Evolutionary conservation across 495 filamentous ascomycete species (phyloP), one percentile per base, ranked within the genome.

Genomic region (Trichoderma orchidacearum): DNA sequence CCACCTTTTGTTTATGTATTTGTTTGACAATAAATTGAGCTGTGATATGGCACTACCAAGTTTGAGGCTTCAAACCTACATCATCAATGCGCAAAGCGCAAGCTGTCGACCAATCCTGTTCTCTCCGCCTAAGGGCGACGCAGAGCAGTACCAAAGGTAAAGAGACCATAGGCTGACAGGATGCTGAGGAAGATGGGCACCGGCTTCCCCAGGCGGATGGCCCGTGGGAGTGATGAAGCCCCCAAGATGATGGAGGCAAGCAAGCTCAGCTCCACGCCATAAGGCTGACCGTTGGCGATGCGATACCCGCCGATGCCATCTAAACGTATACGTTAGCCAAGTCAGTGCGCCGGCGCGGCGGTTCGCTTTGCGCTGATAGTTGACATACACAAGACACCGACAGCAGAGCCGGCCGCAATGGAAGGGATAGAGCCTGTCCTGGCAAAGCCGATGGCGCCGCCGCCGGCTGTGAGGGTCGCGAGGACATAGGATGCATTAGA

Each of bases 351-450:
- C 15, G 12, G 13, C 23, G 12, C 13, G 18, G 36, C n/a, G 21
- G 5, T 21, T 27, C 17, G n/a, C 15, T 28, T 17, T 23, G 55
- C 7, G 17, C 35, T 12, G 28, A 30, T n/a, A n/a, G 27, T 32
- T 21, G 13, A 72, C 73, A 7, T 68, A 77, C 75, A 77, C 27
- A 81, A 65, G 34, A 73, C 69, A 52, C 93, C 93, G 62, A 98
- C 89, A 28, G 83, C 83, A 56, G 85, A 64, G 30, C 93, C 93
- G 21, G 93, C 93, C 1, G 77, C 79, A 59, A 97, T 74, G 15
- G 90, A 95, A 35, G 92, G 92, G 58, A 91, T 66, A 25, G 90
- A 96, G 57, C 87, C 83, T 0, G 90, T 93, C 64, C 84, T 84
- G 30, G 73, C 60, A 52, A 85, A 98, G 64, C 93, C 93, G 62